These are phyloP conservation scores for Yarrowia sp. DNA, from an alignment of 805 yeast species.

Conservation along the genomic window DNA sequence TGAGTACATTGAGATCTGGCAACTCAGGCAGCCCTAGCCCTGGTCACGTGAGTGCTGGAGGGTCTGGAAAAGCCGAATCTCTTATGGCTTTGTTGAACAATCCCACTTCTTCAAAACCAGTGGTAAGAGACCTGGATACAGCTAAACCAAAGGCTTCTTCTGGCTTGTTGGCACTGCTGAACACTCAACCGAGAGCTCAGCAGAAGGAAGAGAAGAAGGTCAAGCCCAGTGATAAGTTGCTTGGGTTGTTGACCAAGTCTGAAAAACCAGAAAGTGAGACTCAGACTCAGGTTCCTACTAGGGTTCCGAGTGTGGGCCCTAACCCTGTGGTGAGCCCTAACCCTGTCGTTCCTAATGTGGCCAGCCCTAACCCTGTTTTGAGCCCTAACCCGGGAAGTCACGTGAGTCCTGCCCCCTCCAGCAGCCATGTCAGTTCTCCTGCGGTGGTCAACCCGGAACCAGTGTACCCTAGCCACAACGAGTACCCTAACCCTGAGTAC, in stretches of 20 bases:
- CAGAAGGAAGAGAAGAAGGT: constrained; percentile 1
- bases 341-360: not conserved
- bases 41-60: not conserved
- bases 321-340: not conserved
- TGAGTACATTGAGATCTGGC: constrained; percentile 1
- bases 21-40: not conserved
- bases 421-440: too few relatives aligned
- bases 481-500: not conserved
- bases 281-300: not conserved
- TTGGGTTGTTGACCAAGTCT: not conserved
- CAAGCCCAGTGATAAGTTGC: constrained; percentile 11
- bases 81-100: constrained; percentile 26
- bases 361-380: not conserved
- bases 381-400: not conserved
- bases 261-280: not conserved
- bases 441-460: too few relatives aligned
- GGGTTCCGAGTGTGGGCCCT: not conserved
- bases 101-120: constrained; percentile 8
- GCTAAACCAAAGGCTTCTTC: constrained; percentile 33
- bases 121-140: constrained; percentile 7
- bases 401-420: too few relatives aligned
- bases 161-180: constrained; percentile 32
- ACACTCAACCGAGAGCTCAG: constrained; percentile 20
- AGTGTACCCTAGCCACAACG: not conserved
- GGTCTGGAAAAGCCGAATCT: not conserved